Evolutionary conservation across 192 early-diverging fungal species (phyloP), one percentile per base, ranked within the genome.

Genomic region (Diversispora epigaea): DNA sequence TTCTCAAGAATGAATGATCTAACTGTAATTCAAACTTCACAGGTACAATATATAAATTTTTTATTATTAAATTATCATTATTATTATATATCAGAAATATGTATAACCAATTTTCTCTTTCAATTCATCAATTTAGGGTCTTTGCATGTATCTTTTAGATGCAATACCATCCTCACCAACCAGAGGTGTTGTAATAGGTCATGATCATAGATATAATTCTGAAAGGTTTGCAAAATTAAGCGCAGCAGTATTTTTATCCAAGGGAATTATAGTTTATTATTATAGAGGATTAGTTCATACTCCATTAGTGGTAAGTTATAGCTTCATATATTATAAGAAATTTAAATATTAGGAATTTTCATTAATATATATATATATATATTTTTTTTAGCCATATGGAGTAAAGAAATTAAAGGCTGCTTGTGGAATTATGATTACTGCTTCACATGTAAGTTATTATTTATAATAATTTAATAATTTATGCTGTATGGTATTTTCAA

Each of bases 341-440:
- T 65, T 19, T 41, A 17, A 41, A 14, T 10, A 54, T 5, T 45
- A 47, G 10, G 50, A 3, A 19, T 76, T 40, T 8, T 0, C 21
- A 17, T 21, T 14, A 71, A 44, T 4, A 6, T 58, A n/a, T 43
- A 4, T 17, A 15, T 6, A 43, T 2, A 15, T 62, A 44, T 22
- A 58, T 15, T 68, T 43, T 75, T 4, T 56, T 9, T 74, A 87
- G 73, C 94, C 96, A 11, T 98, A 92, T 86, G 90, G 89, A n/a
- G 89, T 97, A 63, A 89, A 89, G 74, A 83, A 83, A 22, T 77
- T 91, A 39, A 79, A 81, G 6, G 91, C 93, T 1, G 86, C 90
- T 17, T 90, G 89, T 65, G 96, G 96, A 65, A 91, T 98, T 77
- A 98, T 98, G 96, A 91, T 98, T 68, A 98, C 96, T 7, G 96